These are phyloP conservation scores for Agrocybe praecox DNA, from an alignment of 768 basidiomycete species.

Conservation along the genomic window DNA sequence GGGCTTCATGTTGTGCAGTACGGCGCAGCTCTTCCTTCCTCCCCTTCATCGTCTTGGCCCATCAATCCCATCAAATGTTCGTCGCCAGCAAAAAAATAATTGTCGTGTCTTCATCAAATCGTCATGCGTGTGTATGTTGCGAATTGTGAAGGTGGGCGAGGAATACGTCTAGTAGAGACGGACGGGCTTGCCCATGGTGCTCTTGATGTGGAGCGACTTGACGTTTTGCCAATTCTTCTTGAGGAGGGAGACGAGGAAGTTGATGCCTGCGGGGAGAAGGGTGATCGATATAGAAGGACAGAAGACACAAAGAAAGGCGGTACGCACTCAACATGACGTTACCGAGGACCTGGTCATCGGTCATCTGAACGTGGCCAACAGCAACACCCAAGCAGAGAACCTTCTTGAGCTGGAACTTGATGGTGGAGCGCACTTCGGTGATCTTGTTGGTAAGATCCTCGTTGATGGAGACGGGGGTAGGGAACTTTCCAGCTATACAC, in stretches of 20 bases:
- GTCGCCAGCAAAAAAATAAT: not conserved
- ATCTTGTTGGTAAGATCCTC: constrained; percentile 93
- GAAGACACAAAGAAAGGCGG: not conserved
- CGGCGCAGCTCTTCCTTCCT: constrained; percentile 33
- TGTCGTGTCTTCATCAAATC: not conserved
- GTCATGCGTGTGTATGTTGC: not conserved
- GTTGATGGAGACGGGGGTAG: constrained; percentile 90
- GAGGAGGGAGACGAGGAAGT: constrained; percentile 98
- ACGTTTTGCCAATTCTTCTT: constrained; percentile 99
- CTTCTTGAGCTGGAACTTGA: constrained; percentile 99
- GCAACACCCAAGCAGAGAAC: constrained; percentile 99
- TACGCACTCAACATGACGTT: constrained; percentile 95
- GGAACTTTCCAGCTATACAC: constrained; percentile 93
- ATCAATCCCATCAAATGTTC: not conserved
- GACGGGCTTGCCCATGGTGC: constrained; percentile 98
- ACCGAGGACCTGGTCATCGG: constrained; percentile 92
- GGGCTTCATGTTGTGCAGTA: constrained; percentile 94
- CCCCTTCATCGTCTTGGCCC: constrained; percentile 19
- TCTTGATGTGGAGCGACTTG: constrained; percentile 98
- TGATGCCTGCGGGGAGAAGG: constrained; percentile 74
- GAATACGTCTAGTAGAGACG: constrained; percentile 75
- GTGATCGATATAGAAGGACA: constrained; percentile 4
- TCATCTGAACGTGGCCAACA: constrained; percentile 97
- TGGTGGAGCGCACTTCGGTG: constrained; percentile 95
- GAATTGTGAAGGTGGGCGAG: not conserved